Base-by-base conservation (phyloP, 257 asterid species). In the Henckelia pumila region DNA sequence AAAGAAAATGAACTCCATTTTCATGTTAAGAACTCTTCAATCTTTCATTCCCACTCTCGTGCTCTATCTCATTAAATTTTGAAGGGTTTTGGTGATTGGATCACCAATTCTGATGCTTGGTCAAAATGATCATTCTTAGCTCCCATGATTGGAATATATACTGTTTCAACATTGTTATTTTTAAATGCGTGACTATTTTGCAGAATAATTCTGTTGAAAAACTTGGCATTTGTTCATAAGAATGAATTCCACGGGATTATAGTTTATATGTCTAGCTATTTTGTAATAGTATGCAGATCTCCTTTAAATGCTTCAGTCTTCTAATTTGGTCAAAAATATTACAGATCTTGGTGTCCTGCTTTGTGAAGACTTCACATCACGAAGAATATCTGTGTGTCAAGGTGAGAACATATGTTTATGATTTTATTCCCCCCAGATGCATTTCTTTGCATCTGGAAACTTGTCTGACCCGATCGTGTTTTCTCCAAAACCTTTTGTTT, bases 361-460 rank as follows among this genome's bases (percentile, higher is more conserved):
- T 94, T 37, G 97, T 94, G 89, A 94, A 94, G 94, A 94, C 99
- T 60, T 91, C 99, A 7, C 99, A 87, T 83, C 78, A 81, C 63
- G 99, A 94, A 80, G 99, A 94, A 70, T 94, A 94, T 76, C 83
- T 91, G 21, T 88, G 99, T 71, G 99, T 94, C 68, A 94, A 94
- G 99, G 99, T 94, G 73, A 83, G 94, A 71, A 56, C 67, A 50
- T 63, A 66, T 59, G 56, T 56, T 59, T 37, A 71, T 60, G 14
- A 67, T 59, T 62, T n/a, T 67, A 5, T 59, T 40, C 11, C 30
- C 57, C 49, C 56, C 60, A 28, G 7, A 11, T 14, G n/a, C n/a
- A 55, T 30, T 29, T 25, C 33, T 13, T 24, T 66, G 9, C 37
- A 16, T 66, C 50, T 63, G 68, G 26, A 29, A 47, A 28, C 23